Base-by-base conservation (phyloP, 2,329 filamentous ascomycete species). In the Cladosporium sp. region DNA sequence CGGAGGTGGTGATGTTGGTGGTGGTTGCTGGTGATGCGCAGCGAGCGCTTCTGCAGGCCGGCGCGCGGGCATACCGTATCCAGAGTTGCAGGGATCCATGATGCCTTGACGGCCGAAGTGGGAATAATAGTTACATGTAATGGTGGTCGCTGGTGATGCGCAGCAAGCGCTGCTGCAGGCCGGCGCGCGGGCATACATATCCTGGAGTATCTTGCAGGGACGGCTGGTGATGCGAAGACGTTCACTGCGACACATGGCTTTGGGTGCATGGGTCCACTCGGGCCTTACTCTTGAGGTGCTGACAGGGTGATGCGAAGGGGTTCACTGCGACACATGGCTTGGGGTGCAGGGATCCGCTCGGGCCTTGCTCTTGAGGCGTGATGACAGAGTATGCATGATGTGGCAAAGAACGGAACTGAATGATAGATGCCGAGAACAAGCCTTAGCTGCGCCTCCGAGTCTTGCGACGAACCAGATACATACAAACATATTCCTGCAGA, bases 181-280 rank as follows among this genome's bases (percentile, higher is more conserved):
- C 41, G 39, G 47, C 47, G 41, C 47, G 47, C 47, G 47, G 40
- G 37, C 47, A 38, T 34, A 39, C 47, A 40, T 40, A 43, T 43
- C 43, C 38, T 20, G 47, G 47, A 4, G 29, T n/a, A n/a, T n/a
- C n/a, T 45, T 36, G 47, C 41, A 44, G 47, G 40, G 41, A 40
- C 18, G 47, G 47, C 47, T 50, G 40, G 47, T 40, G n/a, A 44
- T 50, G 38, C 34, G 47, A 37, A 50, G 39, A 29, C 47, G 40
- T 50, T 44, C 36, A 30, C 47, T 50, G 42, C 42, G 20, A 44
- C 40, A 50, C 47, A 50, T 50, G 39, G 47, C 32, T 38, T 19
- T 15, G 17, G 37, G 39, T n/a, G 47, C 47, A 50, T 40, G 47
- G 45, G 40, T 48, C 45, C 45, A 37, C 37, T 27, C 40, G 34